Evolutionary conservation across 805 yeast species (phyloP).

Genomic region (Wickerhamomyces pijperi): DNA sequence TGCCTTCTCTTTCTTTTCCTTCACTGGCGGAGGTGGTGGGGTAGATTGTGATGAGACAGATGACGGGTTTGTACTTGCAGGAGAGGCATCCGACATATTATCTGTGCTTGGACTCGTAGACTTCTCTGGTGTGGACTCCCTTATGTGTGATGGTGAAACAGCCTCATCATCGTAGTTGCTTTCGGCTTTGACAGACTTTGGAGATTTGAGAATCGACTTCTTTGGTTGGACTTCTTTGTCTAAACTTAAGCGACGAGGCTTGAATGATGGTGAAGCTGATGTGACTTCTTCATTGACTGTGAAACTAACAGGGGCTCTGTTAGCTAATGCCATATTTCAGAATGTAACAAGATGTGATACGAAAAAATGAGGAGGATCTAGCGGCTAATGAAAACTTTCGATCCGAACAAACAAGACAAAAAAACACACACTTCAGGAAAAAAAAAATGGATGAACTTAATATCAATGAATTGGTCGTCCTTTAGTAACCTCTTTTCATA

Average conservation of each 20-base stretch:
- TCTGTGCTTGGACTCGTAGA: slow-evolving; percentile 16
- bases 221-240: slow-evolving; percentile 8
- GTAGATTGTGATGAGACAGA: slow-evolving; percentile 10
- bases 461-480: neutral
- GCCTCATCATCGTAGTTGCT: neutral
- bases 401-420: neutral
- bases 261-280: slow-evolving; percentile 17
- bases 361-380: slow-evolving; percentile 9
- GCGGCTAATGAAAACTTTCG: slow-evolving; percentile 20
- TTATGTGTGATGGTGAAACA: slow-evolving; percentile 7
- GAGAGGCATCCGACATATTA: slow-evolving; percentile 15
- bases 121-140: slow-evolving; percentile 17
- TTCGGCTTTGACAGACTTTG: slow-evolving; percentile 1
- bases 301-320: slow-evolving; percentile 51
- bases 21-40: slow-evolving; percentile 4
- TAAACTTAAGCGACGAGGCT: slow-evolving; percentile 20
- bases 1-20: slow-evolving; percentile 7
- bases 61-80: slow-evolving; percentile 13
- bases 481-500: neutral
- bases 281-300: slow-evolving; percentile 23
- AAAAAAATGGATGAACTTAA: neutral
- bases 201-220: slow-evolving; percentile 4
- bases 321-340: slow-evolving; percentile 54
- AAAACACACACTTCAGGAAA: neutral
- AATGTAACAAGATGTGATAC: too few species aligned